A percentile compares a stretch with the other conserved stretches of the same genome.
phyloP scores from a whole-genome alignment of 139 green algal species.

The Chlorella sp. region DNA sequence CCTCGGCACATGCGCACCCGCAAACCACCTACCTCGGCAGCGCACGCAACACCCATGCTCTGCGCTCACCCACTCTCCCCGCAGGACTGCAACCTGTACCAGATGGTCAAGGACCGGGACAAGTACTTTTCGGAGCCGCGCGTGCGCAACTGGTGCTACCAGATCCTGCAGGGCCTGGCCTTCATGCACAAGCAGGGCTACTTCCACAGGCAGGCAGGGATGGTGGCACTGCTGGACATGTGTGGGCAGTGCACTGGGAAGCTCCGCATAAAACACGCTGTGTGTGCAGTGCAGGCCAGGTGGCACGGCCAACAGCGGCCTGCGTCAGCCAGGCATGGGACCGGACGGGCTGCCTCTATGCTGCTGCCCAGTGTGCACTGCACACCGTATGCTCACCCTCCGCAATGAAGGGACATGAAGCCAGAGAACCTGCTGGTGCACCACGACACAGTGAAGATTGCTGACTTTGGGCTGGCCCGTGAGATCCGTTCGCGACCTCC shows the following conservation, averaged over 20 bases:
- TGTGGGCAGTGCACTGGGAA: too few relatives aligned
- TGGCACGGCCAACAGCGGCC: too few relatives aligned
- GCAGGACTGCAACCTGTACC: slow-evolving; percentile 95
- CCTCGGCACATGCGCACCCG: too few relatives aligned
- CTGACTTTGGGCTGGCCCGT: slow-evolving; percentile 96
- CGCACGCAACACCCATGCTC: too few relatives aligned
- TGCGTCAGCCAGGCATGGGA: too few relatives aligned
- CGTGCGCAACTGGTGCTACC: slow-evolving; percentile 88
- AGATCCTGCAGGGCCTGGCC: slow-evolving; percentile 92
- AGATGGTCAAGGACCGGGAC: slow-evolving; percentile 93
- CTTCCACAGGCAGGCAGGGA: slow-evolving; percentile 77
- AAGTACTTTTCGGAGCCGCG: slow-evolving; percentile 84
- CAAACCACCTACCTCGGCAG: too few relatives aligned
- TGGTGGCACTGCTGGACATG: too few relatives aligned
- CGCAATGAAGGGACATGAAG: slow-evolving; percentile 87
- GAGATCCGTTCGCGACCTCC: slow-evolving; percentile 86
- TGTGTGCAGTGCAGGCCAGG: too few relatives aligned
- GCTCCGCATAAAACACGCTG: too few relatives aligned
- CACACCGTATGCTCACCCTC: neutral
- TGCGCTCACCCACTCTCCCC: neutral
- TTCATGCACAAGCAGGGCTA: slow-evolving; percentile 97
- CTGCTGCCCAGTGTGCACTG: neutral
- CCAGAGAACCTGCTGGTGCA: slow-evolving; percentile 95
- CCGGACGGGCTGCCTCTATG: neutral
- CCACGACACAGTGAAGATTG: slow-evolving; percentile 91